Conservation (phyloP, 2,329 filamentous ascomycete genomes). For the Aspergillus sojae region DNA sequence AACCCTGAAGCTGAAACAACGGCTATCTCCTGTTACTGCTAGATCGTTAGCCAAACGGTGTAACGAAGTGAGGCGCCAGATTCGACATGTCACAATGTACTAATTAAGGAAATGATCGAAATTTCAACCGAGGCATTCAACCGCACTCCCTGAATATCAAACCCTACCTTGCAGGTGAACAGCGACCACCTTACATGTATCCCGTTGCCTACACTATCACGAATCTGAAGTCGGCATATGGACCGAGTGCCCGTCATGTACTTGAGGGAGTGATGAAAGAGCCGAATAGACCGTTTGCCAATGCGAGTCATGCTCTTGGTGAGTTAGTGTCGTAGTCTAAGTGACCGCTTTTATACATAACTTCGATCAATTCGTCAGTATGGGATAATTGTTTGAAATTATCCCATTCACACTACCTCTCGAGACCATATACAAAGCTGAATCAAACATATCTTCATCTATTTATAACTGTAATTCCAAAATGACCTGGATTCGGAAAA, state of each 20-base stretch:
- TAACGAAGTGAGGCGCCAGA: not conserved
- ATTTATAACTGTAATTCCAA: not conserved
- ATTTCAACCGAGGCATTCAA: not conserved
- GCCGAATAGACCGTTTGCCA: not conserved
- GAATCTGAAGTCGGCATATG: not conserved
- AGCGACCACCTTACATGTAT: not conserved
- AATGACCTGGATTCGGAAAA: not conserved
- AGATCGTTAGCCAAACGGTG: not conserved
- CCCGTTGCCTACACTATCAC: not conserved
- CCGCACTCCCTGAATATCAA: not conserved
- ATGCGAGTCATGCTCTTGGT: not conserved
- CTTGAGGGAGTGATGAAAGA: not conserved
- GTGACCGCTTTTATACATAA: not conserved
- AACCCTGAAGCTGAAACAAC: not conserved
- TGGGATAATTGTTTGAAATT: not conserved
- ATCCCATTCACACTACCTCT: too few species aligned
- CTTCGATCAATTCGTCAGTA: not conserved
- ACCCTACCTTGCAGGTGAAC: not conserved
- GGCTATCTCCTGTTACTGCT: not conserved
- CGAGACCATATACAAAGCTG: too few species aligned
- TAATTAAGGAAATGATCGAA: not conserved
- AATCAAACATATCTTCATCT: not conserved
- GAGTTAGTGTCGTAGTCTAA: not conserved
- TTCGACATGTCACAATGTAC: not conserved
- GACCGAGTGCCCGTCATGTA: too few species aligned